phyloP scores from a whole-genome alignment of 306 rosid species.

The Vigna reflexopilosa region DNA sequence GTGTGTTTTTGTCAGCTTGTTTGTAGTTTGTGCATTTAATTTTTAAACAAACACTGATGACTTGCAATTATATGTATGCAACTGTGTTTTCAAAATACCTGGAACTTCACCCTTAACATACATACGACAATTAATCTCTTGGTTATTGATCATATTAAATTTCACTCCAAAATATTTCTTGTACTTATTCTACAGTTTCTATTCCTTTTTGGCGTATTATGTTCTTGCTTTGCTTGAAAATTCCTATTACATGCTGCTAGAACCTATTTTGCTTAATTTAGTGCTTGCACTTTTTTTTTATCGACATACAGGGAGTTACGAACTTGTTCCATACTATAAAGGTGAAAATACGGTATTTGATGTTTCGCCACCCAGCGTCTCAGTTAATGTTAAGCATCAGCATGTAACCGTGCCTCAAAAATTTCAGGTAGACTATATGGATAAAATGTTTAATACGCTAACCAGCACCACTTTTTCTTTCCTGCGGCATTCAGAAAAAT shows the following conservation, averaged over 20 bases:
- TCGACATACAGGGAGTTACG: conserved; percentile 72
- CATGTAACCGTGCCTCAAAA: conserved; percentile 79
- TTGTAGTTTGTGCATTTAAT: conserved; percentile 34
- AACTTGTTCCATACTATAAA: conserved; percentile 93
- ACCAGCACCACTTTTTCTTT: conserved; percentile 30
- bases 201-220: conserved; percentile 35
- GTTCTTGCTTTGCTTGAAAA: conserved; percentile 38
- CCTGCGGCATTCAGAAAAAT: conserved; percentile 32
- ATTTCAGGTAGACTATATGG: conserved; percentile 75
- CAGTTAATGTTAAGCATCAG: conserved; percentile 80
- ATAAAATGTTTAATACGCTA: conserved; percentile 19
- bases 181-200: conserved; percentile 17
- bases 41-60: background rate
- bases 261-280: conserved; percentile 37
- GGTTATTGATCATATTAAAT: conserved; percentile 28
- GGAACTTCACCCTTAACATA: conserved; percentile 16
- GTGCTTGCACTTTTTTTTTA: conserved; percentile 36
- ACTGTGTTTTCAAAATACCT: conserved; percentile 33
- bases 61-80: conserved; percentile 34
- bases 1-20: conserved; percentile 15
- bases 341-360: conserved; percentile 97
- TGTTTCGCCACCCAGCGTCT: conserved; percentile 82
- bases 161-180: conserved; percentile 7
- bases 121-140: conserved; percentile 15
- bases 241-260: conserved; percentile 39